A percentile compares a stretch with the other conserved stretches of the same genome.
These are phyloP conservation scores for Carex littledalei DNA, from an alignment of 176 grass and related monocot genomes.

Conservation along the genomic window DNA sequence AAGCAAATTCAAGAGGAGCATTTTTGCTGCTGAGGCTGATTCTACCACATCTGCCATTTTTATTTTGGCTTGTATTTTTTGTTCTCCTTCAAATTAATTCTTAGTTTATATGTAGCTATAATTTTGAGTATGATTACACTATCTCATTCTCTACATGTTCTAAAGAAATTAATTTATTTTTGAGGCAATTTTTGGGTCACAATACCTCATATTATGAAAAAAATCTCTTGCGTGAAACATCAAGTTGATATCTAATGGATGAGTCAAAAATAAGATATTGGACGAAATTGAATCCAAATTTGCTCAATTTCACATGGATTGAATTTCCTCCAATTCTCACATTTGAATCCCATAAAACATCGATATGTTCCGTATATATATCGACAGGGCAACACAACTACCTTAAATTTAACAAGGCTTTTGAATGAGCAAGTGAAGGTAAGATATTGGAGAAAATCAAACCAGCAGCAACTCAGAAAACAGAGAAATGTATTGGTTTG, in stretches of 20 bases:
- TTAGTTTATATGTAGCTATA: neutral
- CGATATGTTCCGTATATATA: too few relatives aligned
- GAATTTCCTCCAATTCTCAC: neutral
- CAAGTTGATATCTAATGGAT: neutral
- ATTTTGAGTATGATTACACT: neutral
- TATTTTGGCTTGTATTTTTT: constrained; percentile 19
- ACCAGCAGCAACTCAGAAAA: neutral
- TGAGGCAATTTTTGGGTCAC: neutral
- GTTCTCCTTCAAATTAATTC: constrained; percentile 4
- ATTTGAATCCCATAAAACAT: neutral
- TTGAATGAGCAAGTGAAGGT: neutral
- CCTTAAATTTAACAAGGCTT: neutral
- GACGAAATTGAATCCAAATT: neutral
- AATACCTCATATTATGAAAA: neutral
- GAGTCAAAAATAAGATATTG: neutral
- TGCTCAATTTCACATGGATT: neutral
- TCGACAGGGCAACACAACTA: neutral
- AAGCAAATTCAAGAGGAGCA: constrained; percentile 7
- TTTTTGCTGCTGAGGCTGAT: neutral
- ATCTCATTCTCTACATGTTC: neutral
- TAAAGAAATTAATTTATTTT: neutral
- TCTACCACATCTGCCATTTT: neutral
- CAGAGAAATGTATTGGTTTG: neutral
- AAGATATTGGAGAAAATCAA: constrained; percentile 23
- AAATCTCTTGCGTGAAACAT: neutral